Percentiles rank a stretch among this genome's conserved stretches.
Evolutionary conservation across 352 stramenopile genomes (phyloP).

Genomic region (Plasmopara viticola): DNA sequence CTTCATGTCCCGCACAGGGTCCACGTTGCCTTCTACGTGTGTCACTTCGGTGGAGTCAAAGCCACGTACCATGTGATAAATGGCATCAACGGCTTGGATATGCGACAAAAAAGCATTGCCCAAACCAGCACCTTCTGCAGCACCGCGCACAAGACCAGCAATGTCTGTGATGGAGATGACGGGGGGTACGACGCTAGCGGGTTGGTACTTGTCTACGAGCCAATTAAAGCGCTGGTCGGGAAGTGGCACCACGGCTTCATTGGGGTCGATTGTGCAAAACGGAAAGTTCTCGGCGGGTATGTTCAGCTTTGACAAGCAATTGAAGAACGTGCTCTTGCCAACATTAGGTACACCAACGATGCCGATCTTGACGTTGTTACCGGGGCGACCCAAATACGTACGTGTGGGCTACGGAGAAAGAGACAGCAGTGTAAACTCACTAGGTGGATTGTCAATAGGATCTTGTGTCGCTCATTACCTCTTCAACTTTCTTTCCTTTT

Average conservation of each 20-base stretch:
- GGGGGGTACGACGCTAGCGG: constrained; percentile 91
- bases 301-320: constrained; percentile 94
- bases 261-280: constrained; percentile 99
- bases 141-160: constrained; percentile 96
- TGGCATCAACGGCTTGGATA: constrained; percentile 98
- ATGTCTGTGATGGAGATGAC: constrained; percentile 99
- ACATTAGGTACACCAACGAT: constrained; percentile 99
- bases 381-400: constrained; percentile 77
- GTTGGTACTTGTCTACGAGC: constrained; percentile 94
- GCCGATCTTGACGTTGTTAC: constrained; percentile 96
- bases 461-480: constrained; percentile 26
- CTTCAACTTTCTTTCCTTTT: constrained; percentile 77
- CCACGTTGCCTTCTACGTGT: constrained; percentile 98
- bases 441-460: neutral
- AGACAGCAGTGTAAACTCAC: neutral
- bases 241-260: constrained; percentile 95
- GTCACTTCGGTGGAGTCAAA: constrained; percentile 98
- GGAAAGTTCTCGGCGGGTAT: constrained; percentile 91
- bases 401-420: constrained; percentile 26
- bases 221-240: constrained; percentile 99
- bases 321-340: constrained; percentile 99
- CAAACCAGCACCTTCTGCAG: constrained; percentile 95
- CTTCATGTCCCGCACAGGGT: constrained; percentile 98
- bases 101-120: constrained; percentile 99
- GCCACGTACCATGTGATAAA: constrained; percentile 96